A percentile compares a stretch with the other conserved stretches of the same genome.
These are phyloP conservation scores for Craspedostauros australis DNA, from an alignment of 108 stramenopile genomes.

Conservation along the genomic window DNA sequence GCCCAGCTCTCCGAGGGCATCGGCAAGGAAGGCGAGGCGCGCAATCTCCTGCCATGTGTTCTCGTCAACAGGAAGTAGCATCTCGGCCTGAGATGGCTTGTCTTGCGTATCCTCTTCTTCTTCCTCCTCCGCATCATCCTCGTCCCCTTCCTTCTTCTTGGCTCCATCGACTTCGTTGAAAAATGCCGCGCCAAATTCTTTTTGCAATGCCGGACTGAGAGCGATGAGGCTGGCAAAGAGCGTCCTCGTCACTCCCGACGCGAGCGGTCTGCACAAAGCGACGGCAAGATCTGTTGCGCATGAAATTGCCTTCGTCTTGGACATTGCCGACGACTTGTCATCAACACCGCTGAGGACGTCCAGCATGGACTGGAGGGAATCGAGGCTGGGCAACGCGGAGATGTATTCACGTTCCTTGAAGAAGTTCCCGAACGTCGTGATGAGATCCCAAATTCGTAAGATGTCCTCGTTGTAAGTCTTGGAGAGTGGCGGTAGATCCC, in stretches of 20 bases:
- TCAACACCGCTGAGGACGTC: conserved; percentile 39
- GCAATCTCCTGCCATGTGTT: conserved; percentile 86
- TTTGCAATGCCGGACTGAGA: conserved; percentile 45
- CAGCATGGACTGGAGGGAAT: conserved; percentile 63
- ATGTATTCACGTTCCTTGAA: conserved; percentile 41
- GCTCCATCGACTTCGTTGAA: conserved; percentile 47
- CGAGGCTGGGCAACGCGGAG: conserved; percentile 45
- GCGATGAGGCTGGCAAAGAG: conserved; percentile 66
- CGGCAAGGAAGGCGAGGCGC: conserved; percentile 55
- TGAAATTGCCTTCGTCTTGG: conserved; percentile 35
- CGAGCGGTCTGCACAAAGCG: conserved; percentile 61
- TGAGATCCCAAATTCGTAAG: conserved; percentile 73
- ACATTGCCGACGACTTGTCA: conserved; percentile 3
- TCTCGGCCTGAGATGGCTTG: conserved; percentile 8
- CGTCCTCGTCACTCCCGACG: conserved; percentile 50
- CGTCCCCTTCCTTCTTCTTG: conserved; percentile 24
- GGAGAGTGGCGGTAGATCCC: conserved; percentile 52
- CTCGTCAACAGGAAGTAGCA: conserved; percentile 66
- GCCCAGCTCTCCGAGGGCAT: conserved; percentile 75
- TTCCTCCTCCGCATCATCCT: conserved; percentile 25
- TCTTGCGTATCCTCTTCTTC: conserved; percentile 18
- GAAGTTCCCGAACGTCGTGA: conserved; percentile 60
- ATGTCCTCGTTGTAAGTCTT: conserved; percentile 67
- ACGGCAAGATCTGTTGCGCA: conserved; percentile 58
- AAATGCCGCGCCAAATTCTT: conserved; percentile 54